Conservation (phyloP, 202 grass and related monocot genomes). For the Hordeum pubiflorum region DNA sequence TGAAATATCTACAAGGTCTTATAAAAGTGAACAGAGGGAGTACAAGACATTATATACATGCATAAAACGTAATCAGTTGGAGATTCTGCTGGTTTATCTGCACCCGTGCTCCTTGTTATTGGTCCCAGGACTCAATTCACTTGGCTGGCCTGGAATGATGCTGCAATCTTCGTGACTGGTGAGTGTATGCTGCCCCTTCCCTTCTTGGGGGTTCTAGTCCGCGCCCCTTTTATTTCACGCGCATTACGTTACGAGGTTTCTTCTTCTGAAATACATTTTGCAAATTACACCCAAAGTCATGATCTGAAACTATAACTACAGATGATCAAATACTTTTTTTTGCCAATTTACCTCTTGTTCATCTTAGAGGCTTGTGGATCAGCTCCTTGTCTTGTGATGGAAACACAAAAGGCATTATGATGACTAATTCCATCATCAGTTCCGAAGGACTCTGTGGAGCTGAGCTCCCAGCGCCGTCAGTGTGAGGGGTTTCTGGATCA, state of each 20-base stretch:
- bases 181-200: background rate
- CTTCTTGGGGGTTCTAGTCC: background rate
- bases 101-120: background rate
- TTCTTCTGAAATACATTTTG: background rate
- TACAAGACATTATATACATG: background rate
- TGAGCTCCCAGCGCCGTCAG: constrained; percentile 43
- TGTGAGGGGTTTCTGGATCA: constrained; percentile 52
- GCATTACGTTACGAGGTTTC: background rate
- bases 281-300: background rate
- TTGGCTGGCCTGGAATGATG: background rate
- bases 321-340: background rate
- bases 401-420: background rate
- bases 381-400: background rate
- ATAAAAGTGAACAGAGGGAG: too few relatives aligned
- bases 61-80: background rate
- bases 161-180: background rate
- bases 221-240: too few relatives aligned
- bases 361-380: background rate
- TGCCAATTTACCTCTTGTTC: background rate
- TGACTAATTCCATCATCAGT: constrained; percentile 13
- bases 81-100: background rate
- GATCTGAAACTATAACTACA: background rate
- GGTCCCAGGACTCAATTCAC: background rate
- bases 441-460: constrained; percentile 38
- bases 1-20: too few relatives aligned